Evolutionary conservation across 192 early-diverging fungal species (phyloP), one percentile per base, ranked within the genome.

Genomic region (Coemansia sp.): DNA sequence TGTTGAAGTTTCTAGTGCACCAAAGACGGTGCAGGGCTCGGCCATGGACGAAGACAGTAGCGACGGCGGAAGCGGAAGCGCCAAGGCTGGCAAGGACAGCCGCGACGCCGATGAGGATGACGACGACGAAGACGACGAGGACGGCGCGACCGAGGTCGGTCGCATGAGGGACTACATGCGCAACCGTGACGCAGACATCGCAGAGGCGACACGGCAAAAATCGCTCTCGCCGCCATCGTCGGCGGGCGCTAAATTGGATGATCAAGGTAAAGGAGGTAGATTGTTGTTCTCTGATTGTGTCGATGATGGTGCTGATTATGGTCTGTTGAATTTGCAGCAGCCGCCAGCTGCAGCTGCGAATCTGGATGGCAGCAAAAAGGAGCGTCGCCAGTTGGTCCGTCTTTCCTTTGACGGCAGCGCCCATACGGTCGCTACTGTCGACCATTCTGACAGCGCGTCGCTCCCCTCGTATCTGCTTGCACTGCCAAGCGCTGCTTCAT

Each of bases 361-460:
- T 30, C 27, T 13, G 27, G 56, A 15, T 17, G 37, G 7, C 12
- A 43, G 15, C 17, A 38, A 45, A 27, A 37, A 33, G 38, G 38
- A 27, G 19, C 69, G 62, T 37, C 62, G 57, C 27, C 61, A 61
- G 53, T 45, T 71, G 53, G 38, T 59, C 23, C 61, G 69, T 7
- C 40, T 71, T 3, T 71, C 69, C 19, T 39, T 71, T 59, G 69
- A 64, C 37, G 57, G 69, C 47, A 71, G 69, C 50, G 53, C 68
- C 1, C 62, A 64, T 41, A 55, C 55, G 1, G 54, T 38, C 7
- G 24, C 56, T n/a, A 53, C 57, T 42, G 47, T 44, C 40, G 64
- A 54, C 46, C 50, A 55, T 0, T 18, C 47, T 42, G 61, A 62
- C 4, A 34, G 39, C 19, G 40, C 54, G 0, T 23, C 59, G 27